Percentiles rank a stretch among this genome's conserved stretches.
These are phyloP conservation scores for Neurospora cerealis DNA, from an alignment of 495 filamentous ascomycete genomes.

Conservation along the genomic window DNA sequence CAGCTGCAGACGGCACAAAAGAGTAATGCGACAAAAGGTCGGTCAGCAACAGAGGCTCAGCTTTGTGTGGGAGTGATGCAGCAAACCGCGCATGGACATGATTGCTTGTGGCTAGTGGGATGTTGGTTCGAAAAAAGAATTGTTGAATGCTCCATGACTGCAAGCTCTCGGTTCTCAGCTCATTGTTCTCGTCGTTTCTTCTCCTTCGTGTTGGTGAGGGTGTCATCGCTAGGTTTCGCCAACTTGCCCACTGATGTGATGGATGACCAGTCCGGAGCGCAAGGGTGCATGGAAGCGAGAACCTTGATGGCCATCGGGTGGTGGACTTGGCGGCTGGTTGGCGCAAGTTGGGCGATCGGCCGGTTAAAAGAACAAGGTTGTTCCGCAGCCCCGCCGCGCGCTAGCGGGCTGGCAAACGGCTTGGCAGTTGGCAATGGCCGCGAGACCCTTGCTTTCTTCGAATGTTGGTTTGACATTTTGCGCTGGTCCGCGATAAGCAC, in stretches of 20 bases:
- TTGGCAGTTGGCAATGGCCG: background rate
- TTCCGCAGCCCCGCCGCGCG: background rate
- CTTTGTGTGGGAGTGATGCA: background rate
- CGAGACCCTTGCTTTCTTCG: background rate
- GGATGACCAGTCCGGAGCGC: background rate
- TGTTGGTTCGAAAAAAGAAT: background rate
- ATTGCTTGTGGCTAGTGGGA: background rate
- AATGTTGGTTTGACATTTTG: background rate
- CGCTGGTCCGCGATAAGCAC: background rate
- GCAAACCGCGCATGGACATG: background rate
- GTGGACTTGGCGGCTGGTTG: background rate
- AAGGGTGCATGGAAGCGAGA: background rate
- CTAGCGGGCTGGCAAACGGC: background rate
- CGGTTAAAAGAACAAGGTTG: background rate
- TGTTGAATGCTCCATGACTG: background rate
- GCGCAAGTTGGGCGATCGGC: background rate
- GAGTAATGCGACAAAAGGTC: background rate
- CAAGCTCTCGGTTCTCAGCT: background rate
- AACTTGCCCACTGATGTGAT: background rate
- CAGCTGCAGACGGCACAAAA: background rate
- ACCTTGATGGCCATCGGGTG: background rate
- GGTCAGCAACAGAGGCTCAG: background rate
- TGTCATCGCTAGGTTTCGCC: background rate
- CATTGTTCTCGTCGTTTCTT: background rate
- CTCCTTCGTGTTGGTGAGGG: constrained; percentile 10